phyloP scores from a whole-genome alignment of 441 rosid genomes.

The Bruguiera hainesii region DNA sequence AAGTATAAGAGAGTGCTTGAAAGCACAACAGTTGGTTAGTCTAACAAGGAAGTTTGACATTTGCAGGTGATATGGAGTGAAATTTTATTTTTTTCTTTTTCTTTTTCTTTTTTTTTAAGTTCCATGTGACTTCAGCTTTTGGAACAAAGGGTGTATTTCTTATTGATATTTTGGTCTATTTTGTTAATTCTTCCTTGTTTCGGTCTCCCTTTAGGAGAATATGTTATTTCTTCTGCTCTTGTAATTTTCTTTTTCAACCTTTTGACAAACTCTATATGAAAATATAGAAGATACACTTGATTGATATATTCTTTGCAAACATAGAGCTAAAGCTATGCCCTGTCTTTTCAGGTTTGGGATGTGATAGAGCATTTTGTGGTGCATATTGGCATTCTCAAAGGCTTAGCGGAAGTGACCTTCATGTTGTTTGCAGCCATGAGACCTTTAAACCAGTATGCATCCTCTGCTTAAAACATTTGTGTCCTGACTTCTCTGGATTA shows the following conservation, averaged over 20 bases:
- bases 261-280: too few species aligned
- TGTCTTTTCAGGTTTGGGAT: constrained; percentile 72
- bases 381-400: constrained; percentile 72
- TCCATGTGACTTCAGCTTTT: neutral
- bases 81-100: neutral
- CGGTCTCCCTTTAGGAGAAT: too few species aligned
- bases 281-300: neutral
- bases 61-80: neutral
- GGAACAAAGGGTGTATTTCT: neutral
- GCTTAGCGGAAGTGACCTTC: constrained; percentile 35
- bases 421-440: constrained; percentile 49
- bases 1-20: neutral
- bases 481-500: neutral
- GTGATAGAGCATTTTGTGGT: constrained; percentile 82
- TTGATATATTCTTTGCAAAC: neutral
- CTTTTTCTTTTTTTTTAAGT: neutral
- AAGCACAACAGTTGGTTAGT: neutral
- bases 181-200: too few species aligned
- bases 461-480: constrained; percentile 16
- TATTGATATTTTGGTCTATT: too few species aligned
- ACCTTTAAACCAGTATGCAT: constrained; percentile 62
- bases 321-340: neutral
- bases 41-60: neutral
- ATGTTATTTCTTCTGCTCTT: too few species aligned
- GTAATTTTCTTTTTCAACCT: too few species aligned